Evolutionary conservation across 2,329 filamentous ascomycete species (phyloP), one percentile per base, ranked within the genome.

Genomic region (Alternaria solani): DNA sequence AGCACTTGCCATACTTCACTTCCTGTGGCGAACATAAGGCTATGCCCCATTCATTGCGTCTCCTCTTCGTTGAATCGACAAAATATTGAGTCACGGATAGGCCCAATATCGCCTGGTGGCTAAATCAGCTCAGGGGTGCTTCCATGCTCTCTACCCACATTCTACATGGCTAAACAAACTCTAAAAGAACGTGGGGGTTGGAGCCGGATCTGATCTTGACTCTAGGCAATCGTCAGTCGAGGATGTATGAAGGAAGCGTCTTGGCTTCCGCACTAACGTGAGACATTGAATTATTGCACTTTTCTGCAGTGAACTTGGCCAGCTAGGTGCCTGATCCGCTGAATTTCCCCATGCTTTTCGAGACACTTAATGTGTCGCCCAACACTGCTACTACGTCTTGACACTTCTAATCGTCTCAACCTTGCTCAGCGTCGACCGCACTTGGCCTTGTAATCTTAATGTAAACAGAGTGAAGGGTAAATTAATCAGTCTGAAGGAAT

Each of bases 231-330:
- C 74, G 68, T 73, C 52, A 65, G 73, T 72, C 11, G 34, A 34
- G 44, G 12, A 3, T n/a, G 11, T 14, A 4, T 44, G 7, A 30
- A 39, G 38, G n/a, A 1, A n/a, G 20, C 16, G 28, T 32, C 14
- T n/a, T 34, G 55, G 30, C 20, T 47, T 41, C 54, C 23, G 20
- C 26, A 32, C 34, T 23, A 30, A 20, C 25, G n/a, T 5, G 74
- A 76, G 59, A 74, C 53, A 58, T 76, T 4, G 72, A 74, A 61
- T 73, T 71, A 28, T 52, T 77, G 25, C 74, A 70, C 38, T 68
- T 72, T 20, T 69, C 71, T 23, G 34, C 59, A 1, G 43, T 63
- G 5, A 64, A 71, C 26, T 62, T 64, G 3, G 25, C 46, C 25
- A 63, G 62, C 16, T 65, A 69, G 49, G 65, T 69, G 56, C 66